Percentiles rank a stretch among this genome's conserved stretches.
Conservation (phyloP, 1,284 basidiomycete genomes). For the Mycena sp. region DNA sequence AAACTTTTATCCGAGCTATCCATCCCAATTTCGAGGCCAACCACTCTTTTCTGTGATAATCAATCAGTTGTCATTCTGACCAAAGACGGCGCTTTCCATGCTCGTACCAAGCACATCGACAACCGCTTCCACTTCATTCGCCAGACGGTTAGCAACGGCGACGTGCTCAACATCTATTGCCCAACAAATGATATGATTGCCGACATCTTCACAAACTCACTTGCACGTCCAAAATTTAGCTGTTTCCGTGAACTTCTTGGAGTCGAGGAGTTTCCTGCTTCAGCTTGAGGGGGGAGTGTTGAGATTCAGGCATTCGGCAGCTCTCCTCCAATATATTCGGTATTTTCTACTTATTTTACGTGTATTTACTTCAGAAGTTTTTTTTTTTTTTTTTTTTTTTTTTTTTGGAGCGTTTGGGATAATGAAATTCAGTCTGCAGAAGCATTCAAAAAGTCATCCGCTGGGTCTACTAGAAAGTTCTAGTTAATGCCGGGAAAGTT, state of each 20-base stretch:
- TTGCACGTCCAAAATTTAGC: not conserved
- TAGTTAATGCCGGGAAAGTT: too few species aligned
- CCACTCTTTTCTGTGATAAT: not conserved
- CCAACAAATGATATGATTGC: constrained; percentile 18
- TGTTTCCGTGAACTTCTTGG: not conserved
- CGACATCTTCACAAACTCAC: constrained; percentile 25
- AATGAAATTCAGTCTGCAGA: too few species aligned
- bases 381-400: too few species aligned
- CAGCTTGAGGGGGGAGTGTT: too few species aligned
- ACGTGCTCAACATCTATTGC: constrained; percentile 10
- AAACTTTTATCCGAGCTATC: not conserved
- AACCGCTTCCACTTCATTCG: not conserved
- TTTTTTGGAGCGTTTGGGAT: too few species aligned
- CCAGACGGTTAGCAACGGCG: not conserved
- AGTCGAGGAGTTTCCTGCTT: not conserved
- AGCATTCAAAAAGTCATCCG: too few species aligned
- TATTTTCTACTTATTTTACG: too few species aligned
- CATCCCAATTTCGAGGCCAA: not conserved
- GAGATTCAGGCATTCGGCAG: too few species aligned
- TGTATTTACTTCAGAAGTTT: too few species aligned
- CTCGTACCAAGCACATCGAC: not conserved
- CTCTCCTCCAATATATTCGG: too few species aligned
- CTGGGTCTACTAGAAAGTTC: too few species aligned
- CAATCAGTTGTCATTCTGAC: not conserved
- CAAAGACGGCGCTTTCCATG: too few species aligned